A percentile compares a stretch with the other conserved stretches of the same genome.
phyloP scores from a whole-genome alignment of 768 basidiomycete genomes.

The Cyathus striatus region DNA sequence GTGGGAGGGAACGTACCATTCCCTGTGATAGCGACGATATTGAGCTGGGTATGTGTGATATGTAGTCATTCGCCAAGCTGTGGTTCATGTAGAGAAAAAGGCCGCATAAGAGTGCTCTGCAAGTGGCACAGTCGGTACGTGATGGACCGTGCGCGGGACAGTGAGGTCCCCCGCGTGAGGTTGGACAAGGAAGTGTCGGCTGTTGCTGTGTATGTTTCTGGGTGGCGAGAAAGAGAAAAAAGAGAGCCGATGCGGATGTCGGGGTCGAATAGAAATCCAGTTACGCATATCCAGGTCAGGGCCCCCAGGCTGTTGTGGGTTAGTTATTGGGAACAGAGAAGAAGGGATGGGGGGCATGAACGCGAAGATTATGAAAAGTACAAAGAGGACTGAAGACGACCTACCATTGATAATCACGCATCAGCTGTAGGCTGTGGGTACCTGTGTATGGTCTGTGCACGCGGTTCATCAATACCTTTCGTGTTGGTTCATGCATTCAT shows the following conservation, averaged over 20 bases:
- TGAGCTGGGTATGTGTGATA: constrained; percentile 77
- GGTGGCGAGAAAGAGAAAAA: constrained; percentile 30
- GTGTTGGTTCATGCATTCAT: too few relatives aligned
- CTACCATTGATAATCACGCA: too few relatives aligned
- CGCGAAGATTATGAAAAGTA: constrained; percentile 83
- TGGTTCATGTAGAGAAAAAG: constrained; percentile 81
- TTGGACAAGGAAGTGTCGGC: constrained; percentile 26
- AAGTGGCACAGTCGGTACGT: too few relatives aligned
- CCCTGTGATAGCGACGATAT: constrained; percentile 77
- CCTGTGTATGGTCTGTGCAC: too few relatives aligned
- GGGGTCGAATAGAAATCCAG: constrained; percentile 85
- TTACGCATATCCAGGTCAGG: constrained; percentile 83
- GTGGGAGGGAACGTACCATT: constrained; percentile 45
- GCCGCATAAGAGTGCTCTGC: too few relatives aligned
- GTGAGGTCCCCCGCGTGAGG: constrained; percentile 22
- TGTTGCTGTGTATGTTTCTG: constrained; percentile 17
- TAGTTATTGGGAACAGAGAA: too few relatives aligned
- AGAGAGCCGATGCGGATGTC: constrained; percentile 52
- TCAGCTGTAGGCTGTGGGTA: too few relatives aligned
- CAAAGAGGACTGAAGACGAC: constrained; percentile 77
- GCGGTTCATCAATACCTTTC: too few relatives aligned
- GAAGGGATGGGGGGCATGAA: constrained; percentile 33
- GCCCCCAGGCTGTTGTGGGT: constrained; percentile 84
- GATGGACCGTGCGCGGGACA: constrained; percentile 29
- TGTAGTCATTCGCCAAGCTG: constrained; percentile 76